Evolutionary conservation across 192 early-diverging fungal genomes (phyloP).

Genomic region (Spizellomyces punctatus): DNA sequence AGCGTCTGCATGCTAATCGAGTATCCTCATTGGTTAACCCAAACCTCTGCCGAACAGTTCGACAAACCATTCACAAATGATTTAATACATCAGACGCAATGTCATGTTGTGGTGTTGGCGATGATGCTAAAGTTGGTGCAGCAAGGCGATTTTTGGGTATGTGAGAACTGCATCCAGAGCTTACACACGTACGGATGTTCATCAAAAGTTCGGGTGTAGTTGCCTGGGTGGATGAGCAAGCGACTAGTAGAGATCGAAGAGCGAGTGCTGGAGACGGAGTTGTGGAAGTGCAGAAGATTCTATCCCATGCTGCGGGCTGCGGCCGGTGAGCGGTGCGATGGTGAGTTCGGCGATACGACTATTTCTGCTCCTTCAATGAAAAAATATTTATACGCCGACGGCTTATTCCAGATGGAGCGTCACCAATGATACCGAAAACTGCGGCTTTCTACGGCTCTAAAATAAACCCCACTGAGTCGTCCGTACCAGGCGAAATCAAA

Average conservation of each 20-base stretch:
- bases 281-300: slow-evolving; percentile 10
- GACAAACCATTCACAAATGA: slow-evolving; percentile 5
- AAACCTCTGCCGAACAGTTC: no score
- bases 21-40: no score
- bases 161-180: no score
- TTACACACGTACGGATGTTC: neutral
- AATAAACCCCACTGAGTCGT: no score
- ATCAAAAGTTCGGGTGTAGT: neutral
- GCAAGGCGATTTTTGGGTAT: neutral
- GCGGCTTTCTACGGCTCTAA: no score
- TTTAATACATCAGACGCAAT: neutral
- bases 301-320: slow-evolving; percentile 1
- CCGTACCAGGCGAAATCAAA: no score
- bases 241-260: slow-evolving; percentile 21
- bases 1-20: neutral
- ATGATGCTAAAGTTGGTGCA: slow-evolving; percentile 15
- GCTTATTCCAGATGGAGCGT: no score
- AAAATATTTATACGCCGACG: no score
- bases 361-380: no score
- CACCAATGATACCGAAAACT: no score
- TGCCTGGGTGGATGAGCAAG: slow-evolving; percentile 17
- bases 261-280: slow-evolving; percentile 20
- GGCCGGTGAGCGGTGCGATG: neutral
- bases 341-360: no score
- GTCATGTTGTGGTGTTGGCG: slow-evolving; percentile 2